phyloP scores from a whole-genome alignment of 495 filamentous ascomycete genomes.

The Aspergillus affinis region DNA sequence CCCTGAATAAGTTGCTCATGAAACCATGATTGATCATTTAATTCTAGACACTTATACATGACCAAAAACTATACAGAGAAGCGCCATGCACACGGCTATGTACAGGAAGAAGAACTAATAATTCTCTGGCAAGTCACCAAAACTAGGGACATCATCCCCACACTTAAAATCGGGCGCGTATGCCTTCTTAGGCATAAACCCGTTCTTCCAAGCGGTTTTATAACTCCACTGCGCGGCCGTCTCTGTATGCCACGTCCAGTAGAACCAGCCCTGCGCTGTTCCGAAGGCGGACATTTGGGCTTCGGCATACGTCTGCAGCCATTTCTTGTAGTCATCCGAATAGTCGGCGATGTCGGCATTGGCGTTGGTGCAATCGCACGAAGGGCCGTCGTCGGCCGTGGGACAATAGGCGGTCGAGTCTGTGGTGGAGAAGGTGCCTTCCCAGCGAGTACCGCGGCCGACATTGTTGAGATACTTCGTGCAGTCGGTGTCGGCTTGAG shows the following conservation, averaged over 20 bases:
- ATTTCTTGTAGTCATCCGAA: conserved; percentile 75
- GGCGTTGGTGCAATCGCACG: conserved; percentile 71
- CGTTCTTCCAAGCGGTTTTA: conserved; percentile 76
- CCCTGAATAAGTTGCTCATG: neutral
- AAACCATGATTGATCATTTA: neutral
- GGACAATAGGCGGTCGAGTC: conserved; percentile 71
- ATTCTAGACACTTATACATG: neutral
- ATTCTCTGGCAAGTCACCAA: conserved; percentile 63
- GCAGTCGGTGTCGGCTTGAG: conserved; percentile 97
- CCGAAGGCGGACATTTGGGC: conserved; percentile 95
- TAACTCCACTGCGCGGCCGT: conserved; percentile 91
- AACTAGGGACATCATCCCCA: conserved; percentile 65
- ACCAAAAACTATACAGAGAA: conserved; percentile 1
- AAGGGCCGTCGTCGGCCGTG: conserved; percentile 43
- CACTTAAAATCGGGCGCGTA: conserved; percentile 78
- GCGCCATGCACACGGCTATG: too few species aligned
- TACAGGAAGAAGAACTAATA: conserved; percentile 49
- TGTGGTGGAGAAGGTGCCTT: conserved; percentile 68
- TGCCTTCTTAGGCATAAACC: conserved; percentile 78
- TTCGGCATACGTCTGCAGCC: conserved; percentile 85
- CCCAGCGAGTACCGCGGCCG: conserved; percentile 84
- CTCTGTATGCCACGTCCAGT: conserved; percentile 92
- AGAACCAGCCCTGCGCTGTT: conserved; percentile 93
- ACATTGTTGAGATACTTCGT: conserved; percentile 86
- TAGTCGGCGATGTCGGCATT: conserved; percentile 72